Conservation (phyloP, 2,329 filamentous ascomycete species). For the Colletotrichum sp. region DNA sequence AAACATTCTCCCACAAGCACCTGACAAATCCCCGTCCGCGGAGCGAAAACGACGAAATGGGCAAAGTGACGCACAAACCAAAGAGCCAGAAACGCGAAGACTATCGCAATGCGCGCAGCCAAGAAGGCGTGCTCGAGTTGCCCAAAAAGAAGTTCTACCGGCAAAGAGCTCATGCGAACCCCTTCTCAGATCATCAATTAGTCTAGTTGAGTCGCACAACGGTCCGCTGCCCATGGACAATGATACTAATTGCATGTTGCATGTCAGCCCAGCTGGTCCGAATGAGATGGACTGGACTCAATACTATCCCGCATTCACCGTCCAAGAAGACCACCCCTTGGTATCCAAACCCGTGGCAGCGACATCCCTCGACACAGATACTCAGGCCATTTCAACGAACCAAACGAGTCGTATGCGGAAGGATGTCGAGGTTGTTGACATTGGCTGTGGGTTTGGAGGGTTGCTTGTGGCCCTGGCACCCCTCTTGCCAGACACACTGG, state of each 20-base stretch:
- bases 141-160: slow-evolving; percentile 97
- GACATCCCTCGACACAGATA: slow-evolving; percentile 13
- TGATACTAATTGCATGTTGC: background rate
- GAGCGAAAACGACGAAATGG: slow-evolving; percentile 36
- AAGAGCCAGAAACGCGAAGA: slow-evolving; percentile 71
- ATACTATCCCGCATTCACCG: slow-evolving; percentile 78
- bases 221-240: background rate
- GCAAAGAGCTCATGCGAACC: slow-evolving; percentile 95
- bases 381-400: slow-evolving; percentile 15
- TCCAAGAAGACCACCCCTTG: slow-evolving; percentile 27
- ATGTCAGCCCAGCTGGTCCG: slow-evolving; percentile 74
- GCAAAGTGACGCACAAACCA: slow-evolving; percentile 41
- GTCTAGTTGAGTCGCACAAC: slow-evolving; percentile 67
- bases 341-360: background rate
- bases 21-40: background rate
- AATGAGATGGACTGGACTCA: slow-evolving; percentile 89
- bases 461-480: slow-evolving; percentile 86
- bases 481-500: slow-evolving; percentile 78
- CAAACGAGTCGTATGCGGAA: slow-evolving; percentile 53
- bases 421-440: slow-evolving; percentile 90
- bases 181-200: slow-evolving; percentile 92
- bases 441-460: slow-evolving; percentile 95
- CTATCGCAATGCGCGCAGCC: slow-evolving; percentile 62
- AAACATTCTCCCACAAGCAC: background rate
- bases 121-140: slow-evolving; percentile 63